Conservation (phyloP, 2,329 filamentous ascomycete species). For the Phialocephala sp. region DNA sequence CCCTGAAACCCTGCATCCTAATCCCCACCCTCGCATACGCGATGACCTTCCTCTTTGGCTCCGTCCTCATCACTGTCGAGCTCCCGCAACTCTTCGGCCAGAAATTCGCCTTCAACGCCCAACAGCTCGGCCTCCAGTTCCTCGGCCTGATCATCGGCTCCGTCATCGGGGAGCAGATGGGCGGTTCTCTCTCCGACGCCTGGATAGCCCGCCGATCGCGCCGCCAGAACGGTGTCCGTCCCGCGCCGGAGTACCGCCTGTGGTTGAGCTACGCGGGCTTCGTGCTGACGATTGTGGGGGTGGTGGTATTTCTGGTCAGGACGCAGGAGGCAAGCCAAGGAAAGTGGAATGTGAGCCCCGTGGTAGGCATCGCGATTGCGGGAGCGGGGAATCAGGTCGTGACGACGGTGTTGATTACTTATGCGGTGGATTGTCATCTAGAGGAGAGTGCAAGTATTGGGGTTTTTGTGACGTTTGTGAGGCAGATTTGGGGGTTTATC, state of each 20-base stretch:
- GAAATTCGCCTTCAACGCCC: slow-evolving; percentile 60
- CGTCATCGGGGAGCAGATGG: slow-evolving; percentile 62
- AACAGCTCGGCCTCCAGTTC: slow-evolving; percentile 64
- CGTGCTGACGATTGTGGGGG: slow-evolving; percentile 54
- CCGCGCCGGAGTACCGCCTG: slow-evolving; percentile 58
- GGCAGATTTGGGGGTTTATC: slow-evolving; percentile 58
- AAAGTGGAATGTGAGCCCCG: slow-evolving; percentile 61
- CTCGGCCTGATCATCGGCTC: slow-evolving; percentile 61
- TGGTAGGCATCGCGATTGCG: slow-evolving; percentile 57
- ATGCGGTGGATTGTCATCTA: slow-evolving; percentile 62
- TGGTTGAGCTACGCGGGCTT: slow-evolving; percentile 63
- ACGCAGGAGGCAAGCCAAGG: slow-evolving; percentile 49
- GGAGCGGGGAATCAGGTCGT: slow-evolving; percentile 64
- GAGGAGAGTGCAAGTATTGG: slow-evolving; percentile 59
- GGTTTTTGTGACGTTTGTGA: slow-evolving; percentile 62
- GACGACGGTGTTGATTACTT: slow-evolving; percentile 64
- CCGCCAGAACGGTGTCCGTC: slow-evolving; percentile 42
- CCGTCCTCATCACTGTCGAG: slow-evolving; percentile 60
- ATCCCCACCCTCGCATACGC: slow-evolving; percentile 59
- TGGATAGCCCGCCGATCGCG: slow-evolving; percentile 53
- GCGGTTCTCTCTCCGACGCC: slow-evolving; percentile 53
- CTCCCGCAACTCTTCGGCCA: slow-evolving; percentile 62
- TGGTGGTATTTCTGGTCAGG: slow-evolving; percentile 60
- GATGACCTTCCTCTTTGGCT: slow-evolving; percentile 62
- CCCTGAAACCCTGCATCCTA: slow-evolving; percentile 52